Evolutionary conservation across 2,329 filamentous ascomycete genomes (phyloP).

Genomic region (Phymatotrichopsis omnivora): DNA sequence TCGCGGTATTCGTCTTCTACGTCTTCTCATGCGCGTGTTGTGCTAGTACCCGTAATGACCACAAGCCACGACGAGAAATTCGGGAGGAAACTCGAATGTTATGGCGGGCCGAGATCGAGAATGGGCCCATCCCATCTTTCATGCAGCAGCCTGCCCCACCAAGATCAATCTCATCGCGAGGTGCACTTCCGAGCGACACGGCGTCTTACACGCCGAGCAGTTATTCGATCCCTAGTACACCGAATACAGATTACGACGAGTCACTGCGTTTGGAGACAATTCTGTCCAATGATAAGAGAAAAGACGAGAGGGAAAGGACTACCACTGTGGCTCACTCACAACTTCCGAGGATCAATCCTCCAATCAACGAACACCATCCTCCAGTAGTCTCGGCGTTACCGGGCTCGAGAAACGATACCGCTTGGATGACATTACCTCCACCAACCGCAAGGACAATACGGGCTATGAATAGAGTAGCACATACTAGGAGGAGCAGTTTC

Average conservation of each 20-base stretch:
- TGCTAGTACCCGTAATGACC: constrained; percentile 1
- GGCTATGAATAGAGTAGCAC: constrained; percentile 14
- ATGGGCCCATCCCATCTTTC: constrained; percentile 17
- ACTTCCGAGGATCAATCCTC: constrained; percentile 16
- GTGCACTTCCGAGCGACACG: not conserved
- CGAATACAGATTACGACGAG: not conserved
- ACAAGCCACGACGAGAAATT: constrained; percentile 13
- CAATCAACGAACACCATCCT: constrained; percentile 17
- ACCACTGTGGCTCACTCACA: constrained; percentile 15
- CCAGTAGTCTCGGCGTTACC: constrained; percentile 20
- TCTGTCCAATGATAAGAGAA: constrained; percentile 1
- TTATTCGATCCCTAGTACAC: constrained; percentile 3
- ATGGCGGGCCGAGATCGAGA: constrained; percentile 21
- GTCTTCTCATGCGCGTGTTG: constrained; percentile 19
- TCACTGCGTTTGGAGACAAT: constrained; percentile 3
- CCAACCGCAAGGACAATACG: constrained; percentile 18
- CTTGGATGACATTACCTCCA: constrained; percentile 22
- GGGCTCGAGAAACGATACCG: constrained; percentile 9
- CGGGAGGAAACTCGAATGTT: constrained; percentile 12
- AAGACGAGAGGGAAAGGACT: constrained; percentile 6
- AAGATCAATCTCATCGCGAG: constrained; percentile 1
- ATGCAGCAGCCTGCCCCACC: constrained; percentile 3
- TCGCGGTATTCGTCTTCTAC: constrained; percentile 15
- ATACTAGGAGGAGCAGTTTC: constrained; percentile 8
- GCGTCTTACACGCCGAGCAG: constrained; percentile 6